phyloP scores from a whole-genome alignment of 192 early-diverging fungal species.

The Entomortierella parvispora region DNA sequence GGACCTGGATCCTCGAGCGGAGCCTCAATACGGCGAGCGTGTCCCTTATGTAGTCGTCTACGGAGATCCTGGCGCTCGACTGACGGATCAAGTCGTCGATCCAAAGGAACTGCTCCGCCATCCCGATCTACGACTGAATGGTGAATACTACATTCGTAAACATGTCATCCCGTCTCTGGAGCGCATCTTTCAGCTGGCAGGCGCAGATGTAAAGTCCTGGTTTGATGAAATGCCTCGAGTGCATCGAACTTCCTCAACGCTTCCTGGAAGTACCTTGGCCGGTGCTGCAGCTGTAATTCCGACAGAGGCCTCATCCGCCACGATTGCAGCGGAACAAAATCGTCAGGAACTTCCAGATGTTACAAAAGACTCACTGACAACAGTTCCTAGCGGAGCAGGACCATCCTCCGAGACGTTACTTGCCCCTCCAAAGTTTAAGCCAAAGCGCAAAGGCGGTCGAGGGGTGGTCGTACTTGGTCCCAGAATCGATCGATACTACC shows the following conservation, averaged over 20 bases:
- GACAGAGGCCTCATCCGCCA: conserved; percentile 2
- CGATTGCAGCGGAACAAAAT: conserved; percentile 19
- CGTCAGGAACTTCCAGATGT: neutral
- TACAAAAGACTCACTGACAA: neutral
- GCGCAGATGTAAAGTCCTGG: conserved; percentile 79
- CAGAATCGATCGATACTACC: conserved; percentile 80
- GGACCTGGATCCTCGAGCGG: conserved; percentile 73
- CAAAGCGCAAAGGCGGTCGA: conserved; percentile 24
- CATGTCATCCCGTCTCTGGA: conserved; percentile 85
- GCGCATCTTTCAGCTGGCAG: conserved; percentile 82
- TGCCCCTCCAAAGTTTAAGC: conserved; percentile 19
- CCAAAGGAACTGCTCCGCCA: conserved; percentile 72
- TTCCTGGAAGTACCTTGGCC: conserved; percentile 1
- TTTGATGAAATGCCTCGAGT: conserved; percentile 78
- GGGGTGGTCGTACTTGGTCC: conserved; percentile 32
- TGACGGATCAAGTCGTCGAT: conserved; percentile 78
- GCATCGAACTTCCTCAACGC: conserved; percentile 55
- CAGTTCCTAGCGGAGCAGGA: neutral
- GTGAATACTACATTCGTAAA: conserved; percentile 86
- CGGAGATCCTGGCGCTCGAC: conserved; percentile 68
- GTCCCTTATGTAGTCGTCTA: conserved; percentile 90
- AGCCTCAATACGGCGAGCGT: conserved; percentile 89
- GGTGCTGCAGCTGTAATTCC: conserved; percentile 10
- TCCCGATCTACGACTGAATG: conserved; percentile 76
- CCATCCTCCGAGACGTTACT: neutral